Conservation (phyloP, 2,329 filamentous ascomycete species). For the Epichloe sp. region DNA sequence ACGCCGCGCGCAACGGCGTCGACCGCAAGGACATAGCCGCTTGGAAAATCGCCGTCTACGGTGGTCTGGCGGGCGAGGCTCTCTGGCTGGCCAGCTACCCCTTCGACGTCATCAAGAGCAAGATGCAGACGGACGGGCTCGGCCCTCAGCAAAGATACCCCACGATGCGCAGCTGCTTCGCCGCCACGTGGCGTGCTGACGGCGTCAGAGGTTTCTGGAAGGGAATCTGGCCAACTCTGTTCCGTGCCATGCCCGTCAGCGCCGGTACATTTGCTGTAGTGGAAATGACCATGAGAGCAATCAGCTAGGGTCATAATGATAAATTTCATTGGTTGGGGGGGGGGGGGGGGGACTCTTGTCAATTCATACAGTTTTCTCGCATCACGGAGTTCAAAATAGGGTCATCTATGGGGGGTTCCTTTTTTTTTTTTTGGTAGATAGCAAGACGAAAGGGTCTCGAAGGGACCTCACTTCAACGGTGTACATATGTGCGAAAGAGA, state of each 20-base stretch:
- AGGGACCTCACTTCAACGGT: no score
- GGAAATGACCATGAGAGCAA: conserved; percentile 51
- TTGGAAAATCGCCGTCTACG: conserved; percentile 82
- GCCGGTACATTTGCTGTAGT: conserved; percentile 93
- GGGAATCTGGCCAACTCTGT: conserved; percentile 76
- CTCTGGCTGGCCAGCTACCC: conserved; percentile 92
- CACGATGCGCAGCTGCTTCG: conserved; percentile 82
- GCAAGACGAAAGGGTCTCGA: no score
- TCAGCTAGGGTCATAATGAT: conserved; percentile 24
- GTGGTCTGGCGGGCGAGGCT: conserved; percentile 83
- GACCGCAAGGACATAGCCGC: conserved; percentile 65
- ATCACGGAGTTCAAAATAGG: neutral
- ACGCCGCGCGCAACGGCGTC: conserved; percentile 65
- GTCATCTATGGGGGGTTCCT: no score
- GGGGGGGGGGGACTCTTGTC: no score
- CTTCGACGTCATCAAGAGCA: conserved; percentile 96
- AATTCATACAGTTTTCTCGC: neutral
- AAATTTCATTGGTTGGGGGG: neutral
- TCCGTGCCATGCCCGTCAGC: conserved; percentile 94
- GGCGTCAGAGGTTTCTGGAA: conserved; percentile 85
- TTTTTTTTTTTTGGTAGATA: neutral
- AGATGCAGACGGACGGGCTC: conserved; percentile 98
- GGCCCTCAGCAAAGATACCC: conserved; percentile 57
- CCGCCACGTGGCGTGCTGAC: conserved; percentile 64
- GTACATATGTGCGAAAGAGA: no score